Percentiles rank a stretch among this genome's conserved stretches.
Conservation (phyloP, 306 rosid genomes). For the Prinsepia uniflora region DNA sequence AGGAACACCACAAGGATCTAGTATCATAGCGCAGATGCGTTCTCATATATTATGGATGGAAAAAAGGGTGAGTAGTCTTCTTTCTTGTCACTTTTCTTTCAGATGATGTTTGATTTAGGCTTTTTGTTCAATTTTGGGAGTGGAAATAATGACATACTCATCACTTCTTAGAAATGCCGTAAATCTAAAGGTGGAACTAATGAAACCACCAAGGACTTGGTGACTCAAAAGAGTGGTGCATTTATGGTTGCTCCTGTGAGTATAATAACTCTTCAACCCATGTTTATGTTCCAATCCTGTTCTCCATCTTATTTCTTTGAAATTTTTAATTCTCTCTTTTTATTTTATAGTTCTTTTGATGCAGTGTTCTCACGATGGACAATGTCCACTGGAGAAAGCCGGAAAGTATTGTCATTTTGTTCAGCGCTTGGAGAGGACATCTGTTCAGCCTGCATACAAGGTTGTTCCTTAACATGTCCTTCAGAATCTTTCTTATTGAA, state of each 20-base stretch:
- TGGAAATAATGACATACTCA: conserved; percentile 3
- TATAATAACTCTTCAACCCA: conserved; percentile 14
- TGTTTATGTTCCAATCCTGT: background rate
- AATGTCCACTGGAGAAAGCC: conserved; percentile 72
- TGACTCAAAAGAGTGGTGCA: conserved; percentile 57
- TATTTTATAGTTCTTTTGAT: conserved; percentile 25
- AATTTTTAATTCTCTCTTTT: background rate
- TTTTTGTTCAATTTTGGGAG: conserved; percentile 10
- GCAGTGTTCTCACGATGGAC: conserved; percentile 96
- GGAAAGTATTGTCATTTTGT: conserved; percentile 92
- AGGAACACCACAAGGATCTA: conserved; percentile 88
- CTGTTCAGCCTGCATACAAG: conserved; percentile 82
- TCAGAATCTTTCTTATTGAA: background rate
- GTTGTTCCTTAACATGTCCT: conserved; percentile 37
- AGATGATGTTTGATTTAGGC: conserved; percentile 4
- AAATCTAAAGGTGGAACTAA: conserved; percentile 42
- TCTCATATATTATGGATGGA: conserved; percentile 97
- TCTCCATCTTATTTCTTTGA: background rate
- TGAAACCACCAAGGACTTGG: conserved; percentile 57
- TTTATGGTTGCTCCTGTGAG: conserved; percentile 93
- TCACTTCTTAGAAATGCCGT: conserved; percentile 50
- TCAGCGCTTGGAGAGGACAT: conserved; percentile 92
- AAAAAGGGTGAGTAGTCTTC: conserved; percentile 48
- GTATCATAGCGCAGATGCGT: conserved; percentile 88
- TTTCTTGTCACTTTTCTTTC: conserved; percentile 4